A percentile compares a stretch with the other conserved stretches of the same genome.
phyloP scores from a whole-genome alignment of 2,329 filamentous ascomycete genomes.

The Fonsecaea monophora region DNA sequence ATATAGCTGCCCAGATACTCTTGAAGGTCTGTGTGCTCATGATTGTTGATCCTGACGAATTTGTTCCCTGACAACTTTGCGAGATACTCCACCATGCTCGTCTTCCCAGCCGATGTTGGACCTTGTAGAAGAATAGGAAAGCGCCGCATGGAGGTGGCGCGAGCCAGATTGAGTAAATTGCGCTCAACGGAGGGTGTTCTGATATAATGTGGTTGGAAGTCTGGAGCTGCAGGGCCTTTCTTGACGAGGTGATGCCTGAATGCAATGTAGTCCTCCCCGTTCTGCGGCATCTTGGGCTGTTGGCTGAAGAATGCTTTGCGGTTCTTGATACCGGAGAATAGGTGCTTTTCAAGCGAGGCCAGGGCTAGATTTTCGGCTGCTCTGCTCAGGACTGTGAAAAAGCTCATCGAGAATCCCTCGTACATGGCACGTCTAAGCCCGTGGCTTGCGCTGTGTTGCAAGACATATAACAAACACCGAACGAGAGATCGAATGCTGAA shows the following conservation, averaged over 20 bases:
- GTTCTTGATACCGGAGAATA: conserved; percentile 74
- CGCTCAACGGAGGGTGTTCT: conserved; percentile 93
- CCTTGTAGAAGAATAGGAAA: conserved; percentile 97
- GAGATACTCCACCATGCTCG: conserved; percentile 98
- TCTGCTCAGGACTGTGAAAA: conserved; percentile 83
- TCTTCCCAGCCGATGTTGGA: conserved; percentile 96
- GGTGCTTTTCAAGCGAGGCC: conserved; percentile 79
- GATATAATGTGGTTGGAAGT: conserved; percentile 88
- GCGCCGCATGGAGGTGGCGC: conserved; percentile 86
- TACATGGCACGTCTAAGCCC: conserved; percentile 84
- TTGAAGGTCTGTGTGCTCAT: conserved; percentile 97
- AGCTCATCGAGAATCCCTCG: conserved; percentile 98
- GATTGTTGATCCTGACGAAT: conserved; percentile 98
- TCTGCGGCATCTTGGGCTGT: conserved; percentile 75
- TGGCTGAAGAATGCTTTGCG: conserved; percentile 76
- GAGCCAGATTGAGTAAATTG: conserved; percentile 91
- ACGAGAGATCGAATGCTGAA: conserved; percentile 96
- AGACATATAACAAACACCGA: conserved; percentile 84
- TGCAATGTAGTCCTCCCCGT: conserved; percentile 78
- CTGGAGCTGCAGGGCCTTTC: conserved; percentile 70
- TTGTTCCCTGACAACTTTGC: conserved; percentile 96
- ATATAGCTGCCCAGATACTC: conserved; percentile 97
- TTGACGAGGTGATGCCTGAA: conserved; percentile 93
- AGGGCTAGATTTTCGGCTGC: conserved; percentile 80
- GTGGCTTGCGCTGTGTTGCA: conserved; percentile 82